Evolutionary conservation across 176 grass and related monocot genomes (phyloP), one percentile per base, ranked within the genome.

Genomic region (Carex scoparia): DNA sequence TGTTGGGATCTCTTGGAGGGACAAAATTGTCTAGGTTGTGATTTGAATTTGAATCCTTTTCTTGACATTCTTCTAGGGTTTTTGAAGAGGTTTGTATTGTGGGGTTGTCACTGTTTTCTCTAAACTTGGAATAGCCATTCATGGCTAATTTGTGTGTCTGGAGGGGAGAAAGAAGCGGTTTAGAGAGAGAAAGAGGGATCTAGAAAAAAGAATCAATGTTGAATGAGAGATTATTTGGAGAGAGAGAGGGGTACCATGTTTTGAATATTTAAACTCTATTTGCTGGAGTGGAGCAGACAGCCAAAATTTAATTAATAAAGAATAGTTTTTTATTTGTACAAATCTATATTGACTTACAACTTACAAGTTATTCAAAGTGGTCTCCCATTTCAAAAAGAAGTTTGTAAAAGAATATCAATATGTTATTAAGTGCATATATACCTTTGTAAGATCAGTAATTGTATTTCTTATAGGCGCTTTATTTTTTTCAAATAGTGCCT

Each of bases 71-170:
- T 83, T 83, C 49, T 56, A 10, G 63, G 81, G 35, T 69, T 69
- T n/a, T 4, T 49, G 81, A 33, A 53, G 63, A 68, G 9, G 81
- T 38, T 64, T 67, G 42, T 18, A 4, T 12, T 18, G 81, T 83
- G 81, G 69, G 59, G 81, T 69, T 23, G 64, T 7, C 46, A 69
- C 28, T 7, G 42, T 69, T 83, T 56, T 83, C 81, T 46, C 46
- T 83, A 53, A 83, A 67, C 62, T 83, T 83, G 15, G 81, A 68
- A 83, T 83, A 83, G 42, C 81, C 65, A 68, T 83, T 83, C 81
- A 83, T 83, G 81, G 61, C 31, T 83, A 32, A 33, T 83, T 69
- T 30, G 65, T 67, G 4, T 72, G 60, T 42, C 28, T 82, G 59
- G 60, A 82, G 60, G 42, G 37, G 58, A 66, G 57, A 73, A 23